Conservation (phyloP, 106 monocot genomes). For the Acorus calamus region DNA sequence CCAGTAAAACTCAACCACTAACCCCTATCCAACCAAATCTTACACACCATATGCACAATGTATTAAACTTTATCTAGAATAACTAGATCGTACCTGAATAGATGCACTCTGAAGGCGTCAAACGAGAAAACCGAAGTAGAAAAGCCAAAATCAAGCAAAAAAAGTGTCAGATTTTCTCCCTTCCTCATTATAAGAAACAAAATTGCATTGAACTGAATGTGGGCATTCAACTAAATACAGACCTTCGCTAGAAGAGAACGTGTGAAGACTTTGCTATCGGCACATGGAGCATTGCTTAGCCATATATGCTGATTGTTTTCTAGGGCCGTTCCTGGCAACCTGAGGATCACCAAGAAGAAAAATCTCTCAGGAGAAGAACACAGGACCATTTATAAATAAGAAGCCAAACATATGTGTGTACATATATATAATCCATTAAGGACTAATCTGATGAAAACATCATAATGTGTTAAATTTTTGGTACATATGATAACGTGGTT, state of each 20-base stretch:
- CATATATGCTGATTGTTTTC: slow-evolving; percentile 45
- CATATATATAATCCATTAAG: no score
- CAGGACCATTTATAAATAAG: not conserved
- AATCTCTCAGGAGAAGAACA: not conserved
- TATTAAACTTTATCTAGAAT: not conserved
- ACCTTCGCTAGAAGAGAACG: slow-evolving; percentile 85
- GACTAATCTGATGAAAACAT: no score
- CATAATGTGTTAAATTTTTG: no score
- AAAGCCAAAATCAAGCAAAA: not conserved
- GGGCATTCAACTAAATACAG: no score
- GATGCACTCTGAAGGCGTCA: slow-evolving; percentile 49
- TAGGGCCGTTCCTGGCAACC: slow-evolving; percentile 60
- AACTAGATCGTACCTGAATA: slow-evolving; percentile 39
- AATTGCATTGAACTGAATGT: no score
- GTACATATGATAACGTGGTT: no score
- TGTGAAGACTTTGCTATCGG: slow-evolving; percentile 48
- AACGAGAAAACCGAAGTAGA: not conserved
- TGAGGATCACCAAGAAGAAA: slow-evolving; percentile 6
- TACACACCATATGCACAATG: no score
- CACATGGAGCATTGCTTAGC: slow-evolving; percentile 54
- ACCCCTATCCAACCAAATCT: no score
- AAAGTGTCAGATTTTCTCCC: slow-evolving; percentile 2
- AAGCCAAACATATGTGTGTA: no score
- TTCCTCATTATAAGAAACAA: no score
- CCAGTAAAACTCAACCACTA: no score